Base-by-base conservation (phyloP, 1,139 yeast species). In the Debaryomycetaceae sp. region DNA sequence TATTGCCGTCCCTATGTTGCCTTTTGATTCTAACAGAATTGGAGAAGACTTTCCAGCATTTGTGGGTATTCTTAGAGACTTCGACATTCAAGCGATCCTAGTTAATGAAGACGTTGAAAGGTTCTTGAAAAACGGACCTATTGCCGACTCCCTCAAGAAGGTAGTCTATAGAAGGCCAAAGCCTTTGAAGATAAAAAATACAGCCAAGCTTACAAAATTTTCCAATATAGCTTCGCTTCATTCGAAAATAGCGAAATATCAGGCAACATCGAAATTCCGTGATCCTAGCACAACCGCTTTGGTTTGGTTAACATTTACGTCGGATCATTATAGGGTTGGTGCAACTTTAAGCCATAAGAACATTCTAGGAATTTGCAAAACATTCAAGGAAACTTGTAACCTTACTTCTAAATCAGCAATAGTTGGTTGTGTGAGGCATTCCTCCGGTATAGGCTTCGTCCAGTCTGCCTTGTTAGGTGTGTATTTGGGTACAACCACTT, bases 331-430 rank as follows among this genome's bases (percentile, higher is more conserved):
- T 37, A 72, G 88, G 50, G 75, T 80, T 1, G 88, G 87, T 0
- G 84, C 86, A 1, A 72, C 75, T n/a, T 64, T 84, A 45, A 71
- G 81, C 35, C 95, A 87, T 59, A 70, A 74, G 37, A 77, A 81
- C 39, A 70, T 93, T 11, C 65, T 93, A 58, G 85, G 90, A 0
- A 79, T 88, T 62, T 90, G 97, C 62, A 89, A 91, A 56, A 86
- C 88, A 11, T 80, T 90, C 58, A 93, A 93, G 56, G 98, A 93
- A 59, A 91, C 98, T 0, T 87, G 96, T 56, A 93, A 88, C 53
- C 73, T 93, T 68, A 78, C 84, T 7, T 78, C 87, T 38, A 77
- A 80, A 33, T 79, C 83, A 38, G 84, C 97, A 0, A 73, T 93
- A 8, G 76, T 93, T 38, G 96, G 97, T 0, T 84, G 97, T 63